Base-by-base conservation (phyloP, 2,329 filamentous ascomycete species). In the Pseudogymnoascus sp. region DNA sequence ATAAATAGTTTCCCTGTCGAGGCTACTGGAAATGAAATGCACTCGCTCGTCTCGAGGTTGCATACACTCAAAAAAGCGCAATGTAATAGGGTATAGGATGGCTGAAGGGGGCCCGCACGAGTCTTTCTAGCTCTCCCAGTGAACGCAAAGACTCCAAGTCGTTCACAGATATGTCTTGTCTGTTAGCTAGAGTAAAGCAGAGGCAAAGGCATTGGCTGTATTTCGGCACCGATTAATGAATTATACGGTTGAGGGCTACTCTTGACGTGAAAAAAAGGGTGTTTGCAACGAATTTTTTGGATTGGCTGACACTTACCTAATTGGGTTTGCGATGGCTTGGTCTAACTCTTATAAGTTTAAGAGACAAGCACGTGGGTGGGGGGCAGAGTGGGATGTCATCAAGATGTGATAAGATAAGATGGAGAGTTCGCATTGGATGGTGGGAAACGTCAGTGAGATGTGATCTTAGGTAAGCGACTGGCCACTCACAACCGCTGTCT, bases 61-160 rank as follows among this genome's bases (percentile, higher is more conserved):
- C 36, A 38, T n/a, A 61, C 21, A 25, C 36, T 25, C 25, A 7
- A 43, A 31, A 61, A 61, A 25, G n/a, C 34, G 38, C 59, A 61
- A 25, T 11, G 59, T 34, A 18, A 28, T 21, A 56, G 38, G 18
- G n/a, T 61, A 43, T 61, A 11, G 59, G 14, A 43, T 43, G 21
- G 6, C 60, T 38, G 25, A 56, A 12, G 36, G 31, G 31, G 25
- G 34, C 12, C 38, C 62, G 5, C 63, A 21, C 65, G 73, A 82
- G 82, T 84, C 82, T 85, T 85, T 85, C 80, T 82, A 67, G 73
- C 77, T 59, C 75, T 78, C 78, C 74, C 78, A 77, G 81, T 83
- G 85, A 85, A 82, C 83, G 83, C 83, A 86, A 86, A 86, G 83
- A 85, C 83, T 82, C 75, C 69, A 85, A 86, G 83, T 86, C 83